Conservation (phyloP, 139 green algal species). For the Chlorella sp. region DNA sequence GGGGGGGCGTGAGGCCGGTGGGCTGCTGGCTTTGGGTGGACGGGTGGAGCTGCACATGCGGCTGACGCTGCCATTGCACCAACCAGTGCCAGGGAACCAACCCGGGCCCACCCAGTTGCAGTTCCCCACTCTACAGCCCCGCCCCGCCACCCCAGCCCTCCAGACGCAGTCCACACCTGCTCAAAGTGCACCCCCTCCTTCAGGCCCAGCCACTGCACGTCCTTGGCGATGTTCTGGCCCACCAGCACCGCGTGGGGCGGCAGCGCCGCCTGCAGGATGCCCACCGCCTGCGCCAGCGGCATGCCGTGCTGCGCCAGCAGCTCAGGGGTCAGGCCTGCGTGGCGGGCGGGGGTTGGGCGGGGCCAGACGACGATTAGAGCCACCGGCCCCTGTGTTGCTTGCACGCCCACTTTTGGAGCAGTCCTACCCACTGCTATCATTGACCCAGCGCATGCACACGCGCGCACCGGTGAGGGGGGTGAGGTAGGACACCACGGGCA, state of each 20-base stretch:
- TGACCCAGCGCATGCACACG: no score
- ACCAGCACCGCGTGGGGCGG: slow-evolving; percentile 77
- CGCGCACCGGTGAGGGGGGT: slow-evolving; percentile 74
- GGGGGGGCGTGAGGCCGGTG: no score
- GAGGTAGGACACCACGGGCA: slow-evolving; percentile 84
- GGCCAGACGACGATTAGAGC: no score
- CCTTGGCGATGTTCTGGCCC: slow-evolving; percentile 89
- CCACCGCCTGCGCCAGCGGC: slow-evolving; percentile 69
- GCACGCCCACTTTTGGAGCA: no score
- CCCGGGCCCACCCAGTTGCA: no score
- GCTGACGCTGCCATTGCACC: no score
- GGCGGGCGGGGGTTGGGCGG: neutral
- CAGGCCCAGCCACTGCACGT: slow-evolving; percentile 90
- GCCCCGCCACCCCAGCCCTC: neutral
- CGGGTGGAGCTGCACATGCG: no score
- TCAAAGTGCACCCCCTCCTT: slow-evolving; percentile 84
- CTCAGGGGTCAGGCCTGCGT: slow-evolving; percentile 58
- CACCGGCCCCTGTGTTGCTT: no score
- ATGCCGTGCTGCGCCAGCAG: slow-evolving; percentile 76
- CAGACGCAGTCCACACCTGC: neutral
- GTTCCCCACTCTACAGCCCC: no score
- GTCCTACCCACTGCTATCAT: no score
- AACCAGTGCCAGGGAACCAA: no score
- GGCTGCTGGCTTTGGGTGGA: no score
- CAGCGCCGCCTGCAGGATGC: slow-evolving; percentile 61